Conservation (phyloP, 179 eudicot species). For the Carnegiea gigantea region DNA sequence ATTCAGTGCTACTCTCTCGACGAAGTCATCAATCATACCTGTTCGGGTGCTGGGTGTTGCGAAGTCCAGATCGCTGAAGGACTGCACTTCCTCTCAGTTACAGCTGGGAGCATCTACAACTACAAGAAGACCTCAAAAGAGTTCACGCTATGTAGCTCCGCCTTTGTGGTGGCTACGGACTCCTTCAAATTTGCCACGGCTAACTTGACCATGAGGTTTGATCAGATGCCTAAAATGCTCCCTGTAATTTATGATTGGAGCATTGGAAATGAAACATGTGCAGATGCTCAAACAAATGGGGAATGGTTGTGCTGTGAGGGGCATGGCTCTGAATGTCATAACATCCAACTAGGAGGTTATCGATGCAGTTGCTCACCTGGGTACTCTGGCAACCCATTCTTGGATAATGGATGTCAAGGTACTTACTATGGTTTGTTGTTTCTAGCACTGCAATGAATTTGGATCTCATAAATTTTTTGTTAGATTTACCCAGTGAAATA, state of each 20-base stretch:
- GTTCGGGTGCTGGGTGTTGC: conserved; percentile 44
- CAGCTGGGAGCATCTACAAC: neutral
- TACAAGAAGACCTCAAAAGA: neutral
- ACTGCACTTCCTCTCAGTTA: neutral
- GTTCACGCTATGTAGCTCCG: conserved; percentile 29
- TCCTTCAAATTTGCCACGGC: neutral
- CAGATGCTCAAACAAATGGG: conserved; percentile 1
- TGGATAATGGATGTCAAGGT: conserved; percentile 39
- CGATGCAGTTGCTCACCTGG: conserved; percentile 32
- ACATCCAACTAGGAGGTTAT: conserved; percentile 23
- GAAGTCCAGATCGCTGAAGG: conserved; percentile 30
- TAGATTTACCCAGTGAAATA: too few species aligned
- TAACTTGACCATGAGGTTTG: neutral
- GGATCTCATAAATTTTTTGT: too few species aligned
- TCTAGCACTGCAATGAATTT: neutral
- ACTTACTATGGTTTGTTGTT: neutral
- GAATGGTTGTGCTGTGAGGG: conserved; percentile 22
- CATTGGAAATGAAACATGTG: conserved; percentile 16
- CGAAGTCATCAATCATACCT: conserved; percentile 16
- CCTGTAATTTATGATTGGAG: conserved; percentile 34
- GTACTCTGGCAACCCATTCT: conserved; percentile 31
- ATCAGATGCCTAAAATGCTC: neutral
- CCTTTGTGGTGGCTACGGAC: conserved; percentile 23
- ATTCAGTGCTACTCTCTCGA: conserved; percentile 9
- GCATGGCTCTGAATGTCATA: neutral